A percentile compares a stretch with the other conserved stretches of the same genome.
Conservation (phyloP, 306 rosid species). For the Cicer arietinum region DNA sequence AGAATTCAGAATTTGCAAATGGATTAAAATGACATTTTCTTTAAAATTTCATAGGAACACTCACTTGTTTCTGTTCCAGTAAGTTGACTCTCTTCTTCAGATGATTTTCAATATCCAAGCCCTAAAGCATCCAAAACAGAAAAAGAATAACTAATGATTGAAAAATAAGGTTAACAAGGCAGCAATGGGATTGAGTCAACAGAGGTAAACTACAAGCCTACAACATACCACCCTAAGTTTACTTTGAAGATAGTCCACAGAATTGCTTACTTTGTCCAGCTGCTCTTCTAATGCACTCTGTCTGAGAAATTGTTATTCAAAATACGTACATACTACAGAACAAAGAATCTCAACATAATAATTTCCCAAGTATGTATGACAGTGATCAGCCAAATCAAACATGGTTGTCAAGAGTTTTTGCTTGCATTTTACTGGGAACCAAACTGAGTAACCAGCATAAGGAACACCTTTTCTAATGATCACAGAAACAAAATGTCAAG, state of each 20-base stretch:
- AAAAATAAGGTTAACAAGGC: slow-evolving; percentile 11
- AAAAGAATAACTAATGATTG: background rate
- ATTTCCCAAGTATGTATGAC: slow-evolving; percentile 26
- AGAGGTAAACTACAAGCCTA: slow-evolving; percentile 31
- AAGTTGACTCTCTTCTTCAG: slow-evolving; percentile 71
- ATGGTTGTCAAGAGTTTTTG: slow-evolving; percentile 19
- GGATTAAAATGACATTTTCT: slow-evolving; percentile 28
- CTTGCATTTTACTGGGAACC: background rate
- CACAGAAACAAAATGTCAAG: slow-evolving; percentile 29
- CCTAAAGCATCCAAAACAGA: slow-evolving; percentile 63
- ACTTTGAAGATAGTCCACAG: slow-evolving; percentile 70
- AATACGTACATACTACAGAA: slow-evolving; percentile 53
- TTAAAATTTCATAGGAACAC: slow-evolving; percentile 45
- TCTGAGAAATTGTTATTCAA: slow-evolving; percentile 91
- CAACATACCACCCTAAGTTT: slow-evolving; percentile 81
- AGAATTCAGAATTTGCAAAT: slow-evolving; percentile 37
- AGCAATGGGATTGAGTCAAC: slow-evolving; percentile 17
- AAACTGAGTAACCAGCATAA: slow-evolving; percentile 37
- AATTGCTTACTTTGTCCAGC: slow-evolving; percentile 69
- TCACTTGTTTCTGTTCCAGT: slow-evolving; percentile 79
- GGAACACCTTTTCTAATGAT: slow-evolving; percentile 14
- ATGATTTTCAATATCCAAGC: slow-evolving; percentile 95
- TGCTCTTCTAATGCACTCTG: slow-evolving; percentile 95
- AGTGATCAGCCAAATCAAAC: slow-evolving; percentile 30
- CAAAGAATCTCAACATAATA: slow-evolving; percentile 47